Base-by-base conservation (phyloP, 1,284 basidiomycete genomes). In the Trichosporon ovoides region DNA sequence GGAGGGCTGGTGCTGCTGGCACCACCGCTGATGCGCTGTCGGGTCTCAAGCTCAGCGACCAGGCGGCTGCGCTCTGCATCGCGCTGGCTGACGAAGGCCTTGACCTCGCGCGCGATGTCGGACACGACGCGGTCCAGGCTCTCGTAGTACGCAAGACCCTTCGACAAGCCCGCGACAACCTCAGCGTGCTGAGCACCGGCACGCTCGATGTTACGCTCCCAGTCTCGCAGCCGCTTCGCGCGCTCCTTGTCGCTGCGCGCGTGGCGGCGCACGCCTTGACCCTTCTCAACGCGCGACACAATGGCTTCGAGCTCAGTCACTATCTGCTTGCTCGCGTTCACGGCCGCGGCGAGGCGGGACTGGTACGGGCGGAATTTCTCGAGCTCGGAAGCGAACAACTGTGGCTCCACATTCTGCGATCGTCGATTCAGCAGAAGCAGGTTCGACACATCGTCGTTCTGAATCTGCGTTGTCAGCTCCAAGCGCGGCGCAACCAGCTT, bases 341-440 rank as follows among this genome's bases (percentile, higher is more conserved):
- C 80, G 0, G 89, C 90, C 1, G 87, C 82, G 2, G 83, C 79
- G 1, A 97, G 80, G 4, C 91, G 84, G 50, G 87, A 84, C 74
- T 96, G 92, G 71, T 91, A 93, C 1, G 93, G 90, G 22, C 85
- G 83, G 80, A 97, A 98, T 77, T 98, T 98, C 75, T 97, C 94
- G 16, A 98, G 83, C 75, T 98, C 94, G 7, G 87, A 83, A 0
- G 91, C 89, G 68, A 98, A 98, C 16, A 98, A 81, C 1, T 89
- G 83, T 0, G 89, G 87, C 66, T 98, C 92, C 4, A 89, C 87
- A 36, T 86, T 85, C 24, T 85, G 83, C 61, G 91, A 88, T 16
- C 93, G 87, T 13, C 91, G 85, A 71, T 97, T 96, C 54, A 98
- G 83, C 2, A 98, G 84, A 0, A 98, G 83, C 0, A 97, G 81